Evolutionary conservation across 345 rosid species (phyloP).

Genomic region (Hypericum perforatum): DNA sequence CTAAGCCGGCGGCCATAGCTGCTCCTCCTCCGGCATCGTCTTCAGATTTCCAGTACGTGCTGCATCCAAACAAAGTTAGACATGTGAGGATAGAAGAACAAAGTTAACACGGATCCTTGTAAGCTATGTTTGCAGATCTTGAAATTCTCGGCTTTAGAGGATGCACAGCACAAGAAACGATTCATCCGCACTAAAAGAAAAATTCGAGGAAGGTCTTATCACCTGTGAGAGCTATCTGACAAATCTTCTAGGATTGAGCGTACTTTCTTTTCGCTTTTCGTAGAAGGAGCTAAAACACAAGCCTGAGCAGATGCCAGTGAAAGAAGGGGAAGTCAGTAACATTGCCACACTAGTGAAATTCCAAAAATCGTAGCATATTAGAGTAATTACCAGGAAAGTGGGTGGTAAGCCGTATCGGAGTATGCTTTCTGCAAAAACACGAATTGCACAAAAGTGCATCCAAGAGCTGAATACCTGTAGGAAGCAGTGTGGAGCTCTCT

Average conservation of each 20-base stretch:
- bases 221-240: conserved; percentile 73
- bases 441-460: conserved; percentile 99
- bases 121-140: too few relatives aligned
- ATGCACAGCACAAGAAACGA: too few relatives aligned
- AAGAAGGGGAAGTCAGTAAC: conserved; percentile 8
- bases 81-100: conserved; percentile 4
- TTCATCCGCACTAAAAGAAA: neutral
- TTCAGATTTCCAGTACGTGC: conserved; percentile 83
- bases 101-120: too few relatives aligned
- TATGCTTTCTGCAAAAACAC: conserved; percentile 86
- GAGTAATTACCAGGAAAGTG: conserved; percentile 64
- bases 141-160: too few relatives aligned
- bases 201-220: conserved; percentile 14
- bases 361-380: neutral
- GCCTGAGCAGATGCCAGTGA: conserved; percentile 41
- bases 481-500: conserved; percentile 2
- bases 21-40: conserved; percentile 69
- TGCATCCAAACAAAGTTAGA: conserved; percentile 24
- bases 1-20: conserved; percentile 67
- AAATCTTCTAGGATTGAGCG: conserved; percentile 79
- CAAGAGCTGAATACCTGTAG: conserved; percentile 92
- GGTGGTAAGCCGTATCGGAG: conserved; percentile 98
- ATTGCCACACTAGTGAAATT: neutral
- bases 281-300: conserved; percentile 74
- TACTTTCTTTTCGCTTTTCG: conserved; percentile 86